Base-by-base conservation (phyloP, 495 filamentous ascomycete genomes). In the Bryoglossum gracile region DNA sequence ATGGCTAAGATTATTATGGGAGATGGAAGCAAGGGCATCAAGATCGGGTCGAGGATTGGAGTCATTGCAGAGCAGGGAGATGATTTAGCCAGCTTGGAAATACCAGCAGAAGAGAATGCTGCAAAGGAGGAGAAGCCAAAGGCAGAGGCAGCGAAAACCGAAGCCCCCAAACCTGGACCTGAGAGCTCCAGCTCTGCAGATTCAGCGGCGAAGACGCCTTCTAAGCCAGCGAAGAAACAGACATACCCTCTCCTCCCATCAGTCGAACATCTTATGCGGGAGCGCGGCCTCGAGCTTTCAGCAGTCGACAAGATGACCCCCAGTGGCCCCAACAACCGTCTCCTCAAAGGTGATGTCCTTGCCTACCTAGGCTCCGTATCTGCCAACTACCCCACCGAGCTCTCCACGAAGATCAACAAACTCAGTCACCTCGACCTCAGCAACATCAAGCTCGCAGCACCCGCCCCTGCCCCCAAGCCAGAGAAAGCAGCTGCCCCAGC, bases 321-420 rank as follows among this genome's bases (percentile, higher is more conserved):
- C 8, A 90, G 83, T 22, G 92, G 92, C 13, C 92, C 92, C 26
- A 85, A 82, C 63, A 89, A 90, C 38, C 83, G 94, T 39, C 72
- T 98, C 34, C 75, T 98, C 26, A 98, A 98, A 69, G 92, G 92
- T 39, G 92, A 98, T 62, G 87, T 98, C 8, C 78, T 98, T 36
- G 89, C 89, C 24, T 92, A 91, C 63, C 68, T 97, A 11, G 92
- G 94, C 42, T 68, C 68, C 46, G 85, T 95, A 57, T 66, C 81
- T 36, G 65, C 79, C 33, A 69, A 77, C 18, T 85, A 85, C 57
- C 82, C 89, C 6, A 68, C 76, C n/a, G 71, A 81, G 33, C 77
- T 86, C 51, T 81, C 81, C 34, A 67, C 72, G 21, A 78, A 78
- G 8, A 80, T 96, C 57, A 66, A 73, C 36, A 84, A 92, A 62